These are phyloP conservation scores for Mycena belliarum DNA, from an alignment of 768 basidiomycete species.

Conservation along the genomic window DNA sequence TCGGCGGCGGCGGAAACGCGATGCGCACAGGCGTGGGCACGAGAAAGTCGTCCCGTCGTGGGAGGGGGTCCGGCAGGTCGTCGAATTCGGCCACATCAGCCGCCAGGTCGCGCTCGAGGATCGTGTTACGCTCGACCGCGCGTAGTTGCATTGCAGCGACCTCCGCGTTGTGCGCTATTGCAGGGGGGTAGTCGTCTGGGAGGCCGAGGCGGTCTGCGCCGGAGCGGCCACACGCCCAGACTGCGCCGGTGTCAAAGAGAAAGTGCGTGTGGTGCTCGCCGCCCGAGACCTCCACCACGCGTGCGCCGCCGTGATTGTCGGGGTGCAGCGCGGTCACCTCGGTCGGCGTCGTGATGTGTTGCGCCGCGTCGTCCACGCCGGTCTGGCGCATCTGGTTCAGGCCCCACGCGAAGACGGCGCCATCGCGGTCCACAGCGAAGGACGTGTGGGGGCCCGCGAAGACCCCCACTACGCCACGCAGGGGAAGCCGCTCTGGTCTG, in stretches of 20 bases:
- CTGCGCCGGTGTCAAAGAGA: slow-evolving; percentile 16
- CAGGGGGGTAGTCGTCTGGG: slow-evolving; percentile 13
- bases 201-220: slow-evolving; percentile 19
- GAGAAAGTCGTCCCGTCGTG: slow-evolving; percentile 9
- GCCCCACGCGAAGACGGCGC: slow-evolving; percentile 20
- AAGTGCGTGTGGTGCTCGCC: slow-evolving; percentile 24
- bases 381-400: slow-evolving; percentile 20
- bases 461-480: slow-evolving; percentile 11
- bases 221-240: slow-evolving; percentile 19
- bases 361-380: slow-evolving; percentile 6
- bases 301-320: slow-evolving; percentile 13
- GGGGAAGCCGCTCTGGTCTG: slow-evolving; percentile 9
- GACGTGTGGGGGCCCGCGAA: slow-evolving; percentile 14
- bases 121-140: background rate
- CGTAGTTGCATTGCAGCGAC: background rate
- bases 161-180: background rate
- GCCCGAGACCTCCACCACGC: slow-evolving; percentile 17
- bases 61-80: background rate
- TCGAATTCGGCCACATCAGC: too few species aligned
- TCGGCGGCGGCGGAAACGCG: slow-evolving; percentile 19
- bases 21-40: slow-evolving; percentile 14
- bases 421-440: slow-evolving; percentile 15
- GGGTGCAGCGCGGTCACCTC: slow-evolving; percentile 11
- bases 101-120: too few species aligned
- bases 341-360: slow-evolving; percentile 12